Base-by-base conservation (phyloP, 495 filamentous ascomycete genomes). In the Hypoxylon cercidicola region DNA sequence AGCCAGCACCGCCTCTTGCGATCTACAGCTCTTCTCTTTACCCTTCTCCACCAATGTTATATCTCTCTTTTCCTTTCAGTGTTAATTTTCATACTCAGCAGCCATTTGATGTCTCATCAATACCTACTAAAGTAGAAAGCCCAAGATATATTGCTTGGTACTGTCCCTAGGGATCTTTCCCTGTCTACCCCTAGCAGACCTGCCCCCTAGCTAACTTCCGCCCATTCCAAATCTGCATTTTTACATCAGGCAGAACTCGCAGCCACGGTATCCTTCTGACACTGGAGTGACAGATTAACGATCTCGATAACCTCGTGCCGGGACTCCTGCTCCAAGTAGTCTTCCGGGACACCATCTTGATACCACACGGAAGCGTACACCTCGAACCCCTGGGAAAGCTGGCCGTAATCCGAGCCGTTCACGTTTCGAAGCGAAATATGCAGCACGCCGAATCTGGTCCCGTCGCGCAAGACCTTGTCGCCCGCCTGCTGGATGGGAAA, bases 291-390 rank as follows among this genome's bases (percentile, higher is more conserved):
- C 49, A 72, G 45, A 40, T 74, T 74, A 21, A 74, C 62, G 25
- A 74, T 67, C 54, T 72, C 69, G 12, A 67, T 68, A 4, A 74
- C 52, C 69, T 72, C 72, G 37, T 74, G 71, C 13, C 65, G 60
- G 43, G 65, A 47, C 60, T 72, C 69, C n/a, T 65, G 45, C 0
- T 65, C 63, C 1, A 72, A 35, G 11, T 70, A 61, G 3, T 67
- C 61, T 8, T 69, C 53, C n/a, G 23, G 18, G 15, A 58, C 64
- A 21, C 61, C 71, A 10, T 55, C 57, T 10, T 53, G 62, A 23
- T 72, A 74, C 71, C 69, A 74, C 40, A 74, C 66, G 0, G 69
- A 58, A 15, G 69, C 61, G 43, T 69, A 74, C 1, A 72, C 18
- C 66, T 74, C 71, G 19, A 74, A 65, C 4, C 69, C 69, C 7